Conservation (phyloP, 23 red algal species). For the Gracilaria caudata region DNA sequence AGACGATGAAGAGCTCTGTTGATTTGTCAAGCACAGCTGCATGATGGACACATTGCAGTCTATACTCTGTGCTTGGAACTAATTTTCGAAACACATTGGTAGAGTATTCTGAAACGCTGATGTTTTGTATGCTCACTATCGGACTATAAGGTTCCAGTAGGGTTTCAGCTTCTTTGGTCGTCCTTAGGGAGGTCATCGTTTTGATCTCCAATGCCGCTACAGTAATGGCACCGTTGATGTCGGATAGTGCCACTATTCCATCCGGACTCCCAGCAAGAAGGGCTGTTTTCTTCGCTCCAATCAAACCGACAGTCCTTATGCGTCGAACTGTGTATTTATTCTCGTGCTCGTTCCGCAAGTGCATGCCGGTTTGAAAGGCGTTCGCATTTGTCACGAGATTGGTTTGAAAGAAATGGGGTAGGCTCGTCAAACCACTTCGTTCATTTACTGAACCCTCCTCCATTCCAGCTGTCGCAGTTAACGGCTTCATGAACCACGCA, state of each 20-base stretch:
- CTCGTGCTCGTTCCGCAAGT: background rate
- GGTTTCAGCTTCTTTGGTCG: background rate
- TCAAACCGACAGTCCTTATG: background rate
- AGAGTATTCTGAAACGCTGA: background rate
- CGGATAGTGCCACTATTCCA: background rate
- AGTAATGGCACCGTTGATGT: background rate
- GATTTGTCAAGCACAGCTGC: background rate
- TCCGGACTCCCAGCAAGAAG: background rate
- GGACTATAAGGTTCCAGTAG: background rate
- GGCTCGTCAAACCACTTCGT: background rate
- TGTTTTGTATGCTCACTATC: background rate
- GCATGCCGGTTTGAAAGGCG: background rate
- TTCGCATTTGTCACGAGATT: background rate
- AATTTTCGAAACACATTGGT: background rate
- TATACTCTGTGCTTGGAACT: background rate
- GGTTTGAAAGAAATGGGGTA: constrained; percentile 5
- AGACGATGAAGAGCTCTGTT: constrained; percentile 11
- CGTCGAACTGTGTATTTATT: background rate
- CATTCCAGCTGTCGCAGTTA: constrained; percentile 8
- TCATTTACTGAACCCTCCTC: constrained; percentile 24
- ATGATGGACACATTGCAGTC: constrained; percentile 13
- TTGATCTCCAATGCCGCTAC: constrained; percentile 8
- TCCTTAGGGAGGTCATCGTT: constrained; percentile 25
- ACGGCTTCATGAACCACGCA: constrained; percentile 25
- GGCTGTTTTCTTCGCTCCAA: background rate